phyloP scores from a whole-genome alignment of 2,329 filamentous ascomycete genomes.

The Colletotrichum orbiculare region DNA sequence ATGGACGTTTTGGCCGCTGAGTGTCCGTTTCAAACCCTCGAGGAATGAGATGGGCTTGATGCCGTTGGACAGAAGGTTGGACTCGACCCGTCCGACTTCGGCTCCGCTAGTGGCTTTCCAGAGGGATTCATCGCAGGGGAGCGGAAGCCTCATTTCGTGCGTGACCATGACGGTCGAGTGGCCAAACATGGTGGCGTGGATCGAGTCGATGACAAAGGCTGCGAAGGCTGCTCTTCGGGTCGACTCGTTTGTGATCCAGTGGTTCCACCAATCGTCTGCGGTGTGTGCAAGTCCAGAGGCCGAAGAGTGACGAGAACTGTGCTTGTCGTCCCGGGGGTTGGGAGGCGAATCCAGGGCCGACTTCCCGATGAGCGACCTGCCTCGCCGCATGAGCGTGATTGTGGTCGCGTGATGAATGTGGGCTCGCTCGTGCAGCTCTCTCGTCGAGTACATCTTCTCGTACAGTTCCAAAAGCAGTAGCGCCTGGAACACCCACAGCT shows the following conservation, averaged over 20 bases:
- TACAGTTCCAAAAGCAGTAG: conserved; percentile 90
- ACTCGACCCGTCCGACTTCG: conserved; percentile 87
- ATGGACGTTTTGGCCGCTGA: conserved; percentile 85
- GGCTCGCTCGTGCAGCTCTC: conserved; percentile 90
- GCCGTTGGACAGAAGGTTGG: conserved; percentile 81
- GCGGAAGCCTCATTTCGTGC: conserved; percentile 89
- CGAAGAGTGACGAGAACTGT: conserved; percentile 69
- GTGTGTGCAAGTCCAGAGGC: conserved; percentile 73
- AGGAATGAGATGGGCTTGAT: conserved; percentile 89
- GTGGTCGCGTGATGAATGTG: conserved; percentile 98
- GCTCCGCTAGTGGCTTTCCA: conserved; percentile 91
- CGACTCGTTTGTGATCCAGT: conserved; percentile 95
- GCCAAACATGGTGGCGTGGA: conserved; percentile 97
- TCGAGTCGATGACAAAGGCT: conserved; percentile 94
- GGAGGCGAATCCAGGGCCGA: conserved; percentile 87
- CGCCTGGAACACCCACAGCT: conserved; percentile 95
- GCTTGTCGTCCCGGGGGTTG: conserved; percentile 72
- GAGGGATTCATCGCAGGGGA: conserved; percentile 92
- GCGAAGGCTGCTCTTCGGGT: conserved; percentile 91
- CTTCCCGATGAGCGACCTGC: conserved; percentile 88
- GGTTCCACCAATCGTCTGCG: conserved; percentile 91
- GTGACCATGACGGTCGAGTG: conserved; percentile 97
- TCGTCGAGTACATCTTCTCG: conserved; percentile 97
- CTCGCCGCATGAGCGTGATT: conserved; percentile 92
- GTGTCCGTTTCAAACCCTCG: conserved; percentile 88